Evolutionary conservation across 306 rosid genomes (phyloP).

Genomic region (Argentina anserina): DNA sequence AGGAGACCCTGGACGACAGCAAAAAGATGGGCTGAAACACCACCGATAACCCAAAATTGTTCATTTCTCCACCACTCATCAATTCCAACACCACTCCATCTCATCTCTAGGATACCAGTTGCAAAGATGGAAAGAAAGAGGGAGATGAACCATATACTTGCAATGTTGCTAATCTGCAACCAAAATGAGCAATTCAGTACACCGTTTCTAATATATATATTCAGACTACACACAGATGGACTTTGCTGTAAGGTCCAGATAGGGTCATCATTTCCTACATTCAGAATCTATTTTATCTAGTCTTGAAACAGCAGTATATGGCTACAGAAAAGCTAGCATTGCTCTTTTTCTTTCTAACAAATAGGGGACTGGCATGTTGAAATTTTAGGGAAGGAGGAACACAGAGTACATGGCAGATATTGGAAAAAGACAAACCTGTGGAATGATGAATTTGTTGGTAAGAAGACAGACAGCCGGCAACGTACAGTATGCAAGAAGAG

Average conservation of each 20-base stretch:
- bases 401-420: not conserved
- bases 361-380: not conserved
- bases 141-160: slow-evolving; percentile 92
- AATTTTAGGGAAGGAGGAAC: not conserved
- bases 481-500: slow-evolving; percentile 88
- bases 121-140: slow-evolving; percentile 98
- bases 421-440: slow-evolving; percentile 63
- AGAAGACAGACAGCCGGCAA: slow-evolving; percentile 96
- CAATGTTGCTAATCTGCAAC: slow-evolving; percentile 92
- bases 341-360: not conserved
- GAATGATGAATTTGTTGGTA: slow-evolving; percentile 95
- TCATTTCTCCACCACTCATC: slow-evolving; percentile 99
- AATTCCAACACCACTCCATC: slow-evolving; percentile 97
- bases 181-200: slow-evolving; percentile 11
- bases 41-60: slow-evolving; percentile 98
- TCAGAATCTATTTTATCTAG: not conserved
- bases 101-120: slow-evolving; percentile 94
- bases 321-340: not conserved
- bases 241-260: not conserved
- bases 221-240: not conserved
- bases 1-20: slow-evolving; percentile 94
- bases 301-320: not conserved
- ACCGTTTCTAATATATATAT: not conserved
- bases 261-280: not conserved
- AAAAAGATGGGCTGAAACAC: slow-evolving; percentile 87